phyloP scores from a whole-genome alignment of 805 yeast genomes.

The Pichia pseudocactophila region DNA sequence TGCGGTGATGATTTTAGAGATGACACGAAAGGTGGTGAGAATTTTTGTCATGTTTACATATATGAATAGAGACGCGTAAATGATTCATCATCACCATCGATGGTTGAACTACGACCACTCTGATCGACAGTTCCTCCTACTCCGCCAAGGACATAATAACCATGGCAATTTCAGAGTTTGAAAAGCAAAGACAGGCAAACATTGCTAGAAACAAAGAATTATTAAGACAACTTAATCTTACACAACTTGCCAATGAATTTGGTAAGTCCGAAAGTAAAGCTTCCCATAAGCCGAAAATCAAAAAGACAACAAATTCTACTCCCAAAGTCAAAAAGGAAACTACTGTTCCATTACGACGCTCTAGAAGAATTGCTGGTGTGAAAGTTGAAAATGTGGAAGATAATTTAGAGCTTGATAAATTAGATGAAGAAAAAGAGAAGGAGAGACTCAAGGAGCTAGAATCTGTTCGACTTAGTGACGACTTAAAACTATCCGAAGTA shows the following conservation, averaged over 20 bases:
- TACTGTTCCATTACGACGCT: conserved; percentile 56
- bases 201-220: conserved; percentile 78
- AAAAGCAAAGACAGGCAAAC: conserved; percentile 62
- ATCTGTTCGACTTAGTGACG: conserved; percentile 54
- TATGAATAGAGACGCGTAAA: too few relatives aligned
- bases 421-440: conserved; percentile 26
- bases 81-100: too few relatives aligned
- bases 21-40: too few relatives aligned
- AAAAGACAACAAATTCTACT: conserved; percentile 12
- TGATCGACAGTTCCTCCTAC: too few relatives aligned
- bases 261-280: conserved; percentile 4
- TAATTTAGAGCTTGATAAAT: conserved; percentile 29
- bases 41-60: too few relatives aligned
- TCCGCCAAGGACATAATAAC: too few relatives aligned
- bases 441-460: conserved; percentile 36
- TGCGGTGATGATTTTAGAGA: too few relatives aligned
- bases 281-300: conserved; percentile 9
- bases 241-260: conserved; percentile 36
- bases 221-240: conserved; percentile 61
- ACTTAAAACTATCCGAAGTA: conserved; percentile 53
- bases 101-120: too few relatives aligned
- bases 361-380: conserved; percentile 71
- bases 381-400: conserved; percentile 36
- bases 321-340: conserved; percentile 25
- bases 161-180: conserved; percentile 51